Evolutionary conservation across 345 rosid genomes (phyloP).

Genomic region (Eutrema heterophyllum): DNA sequence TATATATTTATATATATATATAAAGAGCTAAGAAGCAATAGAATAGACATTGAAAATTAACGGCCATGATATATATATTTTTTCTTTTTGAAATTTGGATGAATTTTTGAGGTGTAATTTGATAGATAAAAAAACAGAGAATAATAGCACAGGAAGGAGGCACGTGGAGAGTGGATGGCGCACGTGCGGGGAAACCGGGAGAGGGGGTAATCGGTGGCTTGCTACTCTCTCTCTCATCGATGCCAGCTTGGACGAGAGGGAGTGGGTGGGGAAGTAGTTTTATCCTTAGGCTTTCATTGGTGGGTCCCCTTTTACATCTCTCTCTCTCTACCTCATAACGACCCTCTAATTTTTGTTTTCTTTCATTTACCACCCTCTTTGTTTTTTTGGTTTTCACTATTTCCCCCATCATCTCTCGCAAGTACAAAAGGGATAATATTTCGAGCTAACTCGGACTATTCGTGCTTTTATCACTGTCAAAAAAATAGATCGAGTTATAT

Average conservation of each 20-base stretch:
- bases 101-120: background rate
- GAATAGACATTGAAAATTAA: background rate
- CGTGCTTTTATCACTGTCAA: background rate
- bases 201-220: conserved; percentile 38
- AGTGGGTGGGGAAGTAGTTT: conserved; percentile 22
- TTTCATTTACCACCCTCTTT: conserved; percentile 3
- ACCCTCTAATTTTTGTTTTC: background rate
- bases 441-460: background rate
- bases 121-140: background rate
- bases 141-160: background rate
- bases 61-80: background rate
- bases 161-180: conserved; percentile 41
- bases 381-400: background rate
- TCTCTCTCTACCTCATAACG: conserved; percentile 9
- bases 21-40: background rate
- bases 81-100: background rate
- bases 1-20: no score
- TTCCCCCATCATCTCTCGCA: background rate
- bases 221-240: background rate
- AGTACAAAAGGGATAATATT: background rate
- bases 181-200: conserved; percentile 38
- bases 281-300: conserved; percentile 35
- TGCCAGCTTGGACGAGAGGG: conserved; percentile 31
- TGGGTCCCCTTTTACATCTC: conserved; percentile 15
- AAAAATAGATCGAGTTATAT: background rate